phyloP scores from a whole-genome alignment of 495 filamentous ascomycete species.

The Lophiotrema nucula region DNA sequence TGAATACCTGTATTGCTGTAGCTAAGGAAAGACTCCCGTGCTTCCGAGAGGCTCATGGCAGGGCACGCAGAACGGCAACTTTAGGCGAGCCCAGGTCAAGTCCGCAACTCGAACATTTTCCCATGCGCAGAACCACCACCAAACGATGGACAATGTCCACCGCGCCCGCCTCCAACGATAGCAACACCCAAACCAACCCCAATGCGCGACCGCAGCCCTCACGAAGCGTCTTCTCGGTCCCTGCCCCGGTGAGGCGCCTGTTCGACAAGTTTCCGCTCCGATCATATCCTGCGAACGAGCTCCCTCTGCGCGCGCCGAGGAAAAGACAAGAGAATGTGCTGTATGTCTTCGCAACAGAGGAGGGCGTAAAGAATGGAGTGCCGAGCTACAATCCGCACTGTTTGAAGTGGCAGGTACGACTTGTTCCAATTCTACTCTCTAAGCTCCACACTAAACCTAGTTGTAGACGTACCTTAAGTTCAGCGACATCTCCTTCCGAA shows the following conservation, averaged over 20 bases:
- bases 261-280: conserved; percentile 81
- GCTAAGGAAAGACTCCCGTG: too few relatives aligned
- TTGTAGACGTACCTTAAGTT: conserved; percentile 80
- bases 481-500: conserved; percentile 62
- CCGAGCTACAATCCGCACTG: conserved; percentile 92
- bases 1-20: too few relatives aligned
- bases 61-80: conserved; percentile 5
- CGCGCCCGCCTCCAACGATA: conserved; percentile 4
- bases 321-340: conserved; percentile 57
- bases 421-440: too few relatives aligned
- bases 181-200: neutral
- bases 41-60: too few relatives aligned
- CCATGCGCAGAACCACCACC: neutral
- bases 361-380: conserved; percentile 58
- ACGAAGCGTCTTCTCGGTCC: conserved; percentile 58
- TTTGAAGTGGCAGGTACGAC: conserved; percentile 87
- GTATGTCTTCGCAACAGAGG: conserved; percentile 72
- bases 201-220: neutral
- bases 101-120: conserved; percentile 2
- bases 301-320: conserved; percentile 63
- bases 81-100: conserved; percentile 14
- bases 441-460: too few relatives aligned
- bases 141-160: conserved; percentile 27
- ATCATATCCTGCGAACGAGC: conserved; percentile 72
- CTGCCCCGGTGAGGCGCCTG: conserved; percentile 70